Conservation (phyloP, 306 rosid genomes). For the Quercus berberidifolia region DNA sequence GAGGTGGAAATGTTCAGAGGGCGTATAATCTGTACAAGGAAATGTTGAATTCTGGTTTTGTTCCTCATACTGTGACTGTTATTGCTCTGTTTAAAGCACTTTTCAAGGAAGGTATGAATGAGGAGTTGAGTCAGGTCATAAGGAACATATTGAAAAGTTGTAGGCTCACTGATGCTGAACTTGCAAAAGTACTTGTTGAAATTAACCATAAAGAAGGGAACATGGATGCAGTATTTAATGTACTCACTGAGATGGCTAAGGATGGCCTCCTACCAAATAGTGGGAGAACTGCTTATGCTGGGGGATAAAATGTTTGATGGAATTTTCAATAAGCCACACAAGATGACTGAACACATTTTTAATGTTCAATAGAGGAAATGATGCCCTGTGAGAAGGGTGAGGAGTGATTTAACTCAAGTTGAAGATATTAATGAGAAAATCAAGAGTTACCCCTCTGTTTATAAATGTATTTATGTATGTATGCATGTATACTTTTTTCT, state of each 20-base stretch:
- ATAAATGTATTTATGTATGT: too few relatives aligned
- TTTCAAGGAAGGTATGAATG: constrained; percentile 49
- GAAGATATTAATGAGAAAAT: too few relatives aligned
- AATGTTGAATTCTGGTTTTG: constrained; percentile 63
- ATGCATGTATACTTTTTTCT: neutral
- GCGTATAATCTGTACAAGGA: constrained; percentile 61
- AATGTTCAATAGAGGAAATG: neutral
- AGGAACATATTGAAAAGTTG: constrained; percentile 52
- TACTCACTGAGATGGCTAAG: constrained; percentile 73
- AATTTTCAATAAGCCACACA: neutral
- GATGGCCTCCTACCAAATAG: constrained; percentile 81
- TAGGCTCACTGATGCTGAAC: constrained; percentile 62
- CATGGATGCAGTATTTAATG: constrained; percentile 68
- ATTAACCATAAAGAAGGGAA: constrained; percentile 83
- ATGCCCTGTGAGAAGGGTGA: neutral
- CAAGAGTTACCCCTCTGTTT: too few relatives aligned
- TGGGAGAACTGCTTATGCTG: constrained; percentile 8
- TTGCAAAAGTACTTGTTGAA: constrained; percentile 66
- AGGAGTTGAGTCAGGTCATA: constrained; percentile 59
- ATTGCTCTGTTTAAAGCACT: constrained; percentile 72
- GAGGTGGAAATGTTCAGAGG: constrained; percentile 53
- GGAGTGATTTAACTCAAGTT: too few relatives aligned
- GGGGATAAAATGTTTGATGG: constrained; percentile 4
- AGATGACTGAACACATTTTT: neutral
- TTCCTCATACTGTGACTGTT: constrained; percentile 63